These are phyloP conservation scores for Peronospora destructor DNA, from an alignment of 352 stramenopile genomes.

Conservation along the genomic window DNA sequence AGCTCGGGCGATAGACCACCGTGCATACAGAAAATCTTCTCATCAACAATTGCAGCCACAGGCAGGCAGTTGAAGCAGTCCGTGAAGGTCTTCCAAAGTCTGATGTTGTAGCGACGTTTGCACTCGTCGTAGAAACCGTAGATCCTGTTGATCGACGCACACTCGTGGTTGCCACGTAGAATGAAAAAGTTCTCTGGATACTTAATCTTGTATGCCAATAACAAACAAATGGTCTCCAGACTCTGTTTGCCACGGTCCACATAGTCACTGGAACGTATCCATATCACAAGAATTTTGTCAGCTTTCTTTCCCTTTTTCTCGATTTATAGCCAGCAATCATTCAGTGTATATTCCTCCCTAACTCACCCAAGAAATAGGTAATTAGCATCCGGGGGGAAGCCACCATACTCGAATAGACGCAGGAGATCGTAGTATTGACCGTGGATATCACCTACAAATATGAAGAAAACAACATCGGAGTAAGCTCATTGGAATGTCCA, in stretches of 20 bases:
- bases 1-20: constrained; percentile 89
- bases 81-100: constrained; percentile 93
- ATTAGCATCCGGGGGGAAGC: constrained; percentile 81
- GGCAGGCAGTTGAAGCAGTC: constrained; percentile 99
- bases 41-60: constrained; percentile 92
- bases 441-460: constrained; percentile 90
- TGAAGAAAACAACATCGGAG: constrained; percentile 5
- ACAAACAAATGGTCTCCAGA: constrained; percentile 96
- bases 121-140: constrained; percentile 99
- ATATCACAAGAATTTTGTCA: constrained; percentile 53
- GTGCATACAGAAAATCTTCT: constrained; percentile 99
- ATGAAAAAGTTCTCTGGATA: constrained; percentile 98
- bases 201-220: constrained; percentile 98
- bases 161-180: constrained; percentile 98
- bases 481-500: background rate
- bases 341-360: background rate
- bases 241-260: constrained; percentile 92
- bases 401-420: constrained; percentile 92
- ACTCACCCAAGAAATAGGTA: constrained; percentile 60
- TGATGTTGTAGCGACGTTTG: constrained; percentile 91
- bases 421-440: constrained; percentile 98
- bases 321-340: background rate
- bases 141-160: constrained; percentile 97
- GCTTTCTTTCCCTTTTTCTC: constrained; percentile 25
- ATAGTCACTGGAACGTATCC: constrained; percentile 80